Base-by-base conservation (phyloP, 2,329 filamentous ascomycete genomes). In the Calonectria montana region DNA sequence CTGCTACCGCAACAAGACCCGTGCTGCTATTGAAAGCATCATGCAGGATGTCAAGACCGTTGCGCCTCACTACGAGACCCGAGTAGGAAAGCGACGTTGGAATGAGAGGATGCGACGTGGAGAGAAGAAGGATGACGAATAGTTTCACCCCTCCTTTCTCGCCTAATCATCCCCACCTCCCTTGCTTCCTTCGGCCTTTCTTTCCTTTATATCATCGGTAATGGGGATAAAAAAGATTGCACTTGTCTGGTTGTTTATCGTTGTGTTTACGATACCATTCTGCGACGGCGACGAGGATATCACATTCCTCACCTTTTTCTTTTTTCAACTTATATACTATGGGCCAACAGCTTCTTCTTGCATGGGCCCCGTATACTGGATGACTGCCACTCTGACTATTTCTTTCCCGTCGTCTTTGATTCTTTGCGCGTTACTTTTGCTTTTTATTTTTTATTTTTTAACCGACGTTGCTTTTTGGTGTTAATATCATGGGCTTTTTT, bases 1-100 rank as follows among this genome's bases (percentile, higher is more conserved):
- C 83, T 95, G 94, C 73, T 98, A 98, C 83, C 93, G 96, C 77
- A 96, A 95, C 82, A 98, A 97, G 87, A 97, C 96, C 83, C 91
- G 94, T 75, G 92, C 90, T 76, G 94, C 93, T 67, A 96, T 97
- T 85, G 90, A 97, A 79, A 91, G 90, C 25, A 90, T 92, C 50
- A 94, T 94, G 79, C 92, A 95, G 80, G 94, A 97, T 73, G 89
- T 94, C 53, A 88, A 90, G 68, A 88, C 89, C 23, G 91, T 94
- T 29, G 94, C 94, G 27, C 92, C 94, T 67, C 95, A 98, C 84
- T 97, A 96, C 80, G 95, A 98, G 85, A 97, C 94, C 4, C 91
- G 96, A 50, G 90, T 93, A 23, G 96, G 96, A 69, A 98, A 98
- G 88, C 90, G 94, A 76, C 89, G 87, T 79, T 95, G 92, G 90